phyloP scores from a whole-genome alignment of 352 stramenopile genomes.

The Achlya hypogyna region DNA sequence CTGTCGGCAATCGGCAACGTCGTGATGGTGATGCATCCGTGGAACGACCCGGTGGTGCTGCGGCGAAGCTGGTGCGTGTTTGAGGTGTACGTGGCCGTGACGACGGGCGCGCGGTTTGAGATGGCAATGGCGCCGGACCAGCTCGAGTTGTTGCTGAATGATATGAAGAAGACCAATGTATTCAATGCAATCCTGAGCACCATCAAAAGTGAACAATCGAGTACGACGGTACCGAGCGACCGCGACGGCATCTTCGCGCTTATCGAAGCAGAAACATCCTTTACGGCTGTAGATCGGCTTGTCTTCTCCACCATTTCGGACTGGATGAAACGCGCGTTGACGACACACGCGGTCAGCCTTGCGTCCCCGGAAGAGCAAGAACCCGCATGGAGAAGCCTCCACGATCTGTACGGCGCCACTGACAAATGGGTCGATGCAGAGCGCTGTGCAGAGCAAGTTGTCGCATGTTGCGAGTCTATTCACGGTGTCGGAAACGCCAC shows the following conservation, averaged over 20 bases:
- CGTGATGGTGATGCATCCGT: constrained; percentile 1
- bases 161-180: neutral
- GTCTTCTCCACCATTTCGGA: neutral
- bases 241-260: neutral
- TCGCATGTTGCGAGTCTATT: no score
- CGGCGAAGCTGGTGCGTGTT: constrained; percentile 5
- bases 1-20: constrained; percentile 9
- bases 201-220: neutral
- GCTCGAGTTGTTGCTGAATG: neutral
- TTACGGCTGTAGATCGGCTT: neutral
- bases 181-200: constrained; percentile 2
- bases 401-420: neutral
- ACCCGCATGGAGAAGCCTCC: neutral
- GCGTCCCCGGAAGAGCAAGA: neutral
- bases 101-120: neutral
- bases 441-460: no score
- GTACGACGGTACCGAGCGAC: neutral
- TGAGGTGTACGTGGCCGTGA: constrained; percentile 2
- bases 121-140: neutral
- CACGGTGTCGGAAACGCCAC: no score
- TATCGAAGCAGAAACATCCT: neutral
- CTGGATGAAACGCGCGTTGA: neutral
- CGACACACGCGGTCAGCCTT: neutral
- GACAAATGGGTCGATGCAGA: no score
- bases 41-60: constrained; percentile 1